Conservation (phyloP, 1,139 yeast genomes). For the Arxiozyma bovina region DNA sequence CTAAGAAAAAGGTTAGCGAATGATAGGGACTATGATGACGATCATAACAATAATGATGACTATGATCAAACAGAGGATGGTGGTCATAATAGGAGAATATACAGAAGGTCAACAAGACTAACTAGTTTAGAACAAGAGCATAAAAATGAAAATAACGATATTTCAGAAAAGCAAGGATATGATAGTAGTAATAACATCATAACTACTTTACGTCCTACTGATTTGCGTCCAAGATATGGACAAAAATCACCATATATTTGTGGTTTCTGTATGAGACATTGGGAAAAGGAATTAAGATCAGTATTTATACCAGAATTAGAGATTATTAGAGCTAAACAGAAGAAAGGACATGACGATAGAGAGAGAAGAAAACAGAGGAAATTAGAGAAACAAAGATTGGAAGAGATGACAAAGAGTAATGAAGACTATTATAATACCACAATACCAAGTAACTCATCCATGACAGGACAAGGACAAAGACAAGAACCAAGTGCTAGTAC, state of each 20-base stretch:
- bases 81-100: not conserved
- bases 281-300: conserved; percentile 20
- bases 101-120: conserved; percentile 23
- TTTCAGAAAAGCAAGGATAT: not conserved
- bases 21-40: not conserved
- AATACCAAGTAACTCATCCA: not conserved
- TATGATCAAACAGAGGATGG: not conserved
- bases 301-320: conserved; percentile 22
- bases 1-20: conserved; percentile 9
- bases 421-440: not conserved
- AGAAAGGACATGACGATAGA: conserved; percentile 23
- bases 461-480: not conserved
- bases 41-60: not conserved
- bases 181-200: not conserved
- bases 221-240: conserved; percentile 10
- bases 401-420: not conserved
- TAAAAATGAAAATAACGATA: conserved; percentile 6
- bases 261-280: conserved; percentile 18
- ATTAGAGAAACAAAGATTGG: conserved; percentile 12
- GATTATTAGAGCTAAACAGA: conserved; percentile 19
- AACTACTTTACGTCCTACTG: conserved; percentile 19
- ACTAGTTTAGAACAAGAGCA: conserved; percentile 16
- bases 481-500: not conserved
- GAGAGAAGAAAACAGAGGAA: conserved; percentile 21
- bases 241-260: conserved; percentile 23